Base-by-base conservation (phyloP, 2,329 filamentous ascomycete species). In the Calonectria multiphialidica region DNA sequence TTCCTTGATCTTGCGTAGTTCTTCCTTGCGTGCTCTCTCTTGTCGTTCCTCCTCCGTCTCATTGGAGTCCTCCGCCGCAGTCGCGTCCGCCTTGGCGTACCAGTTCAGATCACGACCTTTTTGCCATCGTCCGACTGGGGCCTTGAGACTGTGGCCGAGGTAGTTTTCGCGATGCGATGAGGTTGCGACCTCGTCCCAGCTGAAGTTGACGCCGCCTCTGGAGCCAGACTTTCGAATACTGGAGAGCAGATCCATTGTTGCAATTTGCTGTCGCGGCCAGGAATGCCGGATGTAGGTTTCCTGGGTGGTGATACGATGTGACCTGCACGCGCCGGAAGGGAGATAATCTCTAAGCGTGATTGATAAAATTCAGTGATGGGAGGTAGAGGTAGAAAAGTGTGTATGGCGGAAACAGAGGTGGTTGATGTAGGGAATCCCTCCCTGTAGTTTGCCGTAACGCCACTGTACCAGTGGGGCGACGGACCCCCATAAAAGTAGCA, bases 191-290 rank as follows among this genome's bases (percentile, higher is more conserved):
- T 98, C 95, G 76, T 96, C 94, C 97, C 97, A 98, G 85, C 93
- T 96, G 87, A 99, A 99, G 84, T 98, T 95, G 84, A 94, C 94
- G 81, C 97, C 97, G 80, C 97, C 97, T 77, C 97, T 93, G 79
- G 95, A 97, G 83, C 98, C 96, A 21, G 89, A 86, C 86, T 99
- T 98, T 81, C 96, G 95, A 74, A 99, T 93, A 49, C 94, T 95
- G 72, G 96, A 94, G 67, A 98, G 91, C 68, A 99, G 90, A 89
- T 99, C 97, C 97, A 99, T 98, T 69, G 72, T 68, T 62, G 30
- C 68, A 40, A 18, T 21, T 21, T 40, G 21, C 35, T 13, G 53
- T 13, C 21, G 18, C 21, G 30, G 5, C 44, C 21, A 47, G 18
- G 16, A 28, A 53, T 72, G 28, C 66, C 25, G 53, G 69, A 63